A percentile compares a stretch with the other conserved stretches of the same genome.
phyloP scores from a whole-genome alignment of 192 early-diverging fungal genomes.

The Dimargaris cristalligena region DNA sequence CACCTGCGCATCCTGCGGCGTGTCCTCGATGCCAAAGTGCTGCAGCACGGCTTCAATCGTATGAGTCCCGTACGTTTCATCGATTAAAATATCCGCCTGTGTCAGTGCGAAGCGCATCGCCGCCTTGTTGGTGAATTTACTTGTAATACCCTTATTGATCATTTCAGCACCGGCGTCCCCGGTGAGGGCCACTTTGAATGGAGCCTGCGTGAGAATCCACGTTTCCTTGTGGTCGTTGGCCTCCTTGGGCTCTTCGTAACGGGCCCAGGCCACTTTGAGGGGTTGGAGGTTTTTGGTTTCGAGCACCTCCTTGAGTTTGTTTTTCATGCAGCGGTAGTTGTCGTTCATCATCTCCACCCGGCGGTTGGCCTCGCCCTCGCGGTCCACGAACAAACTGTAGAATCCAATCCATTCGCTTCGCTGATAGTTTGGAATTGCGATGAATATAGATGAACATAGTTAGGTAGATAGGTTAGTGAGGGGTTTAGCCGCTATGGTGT shows the following conservation, averaged over 20 bases:
- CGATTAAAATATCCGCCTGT: neutral
- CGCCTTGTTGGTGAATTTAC: neutral
- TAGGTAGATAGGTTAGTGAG: no score
- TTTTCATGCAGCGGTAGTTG: slow-evolving; percentile 2
- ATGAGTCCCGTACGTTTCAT: slow-evolving; percentile 5
- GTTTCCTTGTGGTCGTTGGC: neutral
- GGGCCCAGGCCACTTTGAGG: neutral
- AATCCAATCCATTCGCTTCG: neutral
- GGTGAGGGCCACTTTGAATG: neutral
- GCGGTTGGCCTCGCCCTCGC: neutral
- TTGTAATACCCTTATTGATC: neutral
- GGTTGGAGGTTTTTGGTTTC: neutral
- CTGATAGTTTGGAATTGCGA: no score
- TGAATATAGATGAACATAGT: no score
- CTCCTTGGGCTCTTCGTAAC: neutral
- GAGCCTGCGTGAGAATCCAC: neutral
- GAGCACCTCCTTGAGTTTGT: neutral
- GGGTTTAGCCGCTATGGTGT: no score
- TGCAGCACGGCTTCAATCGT: neutral
- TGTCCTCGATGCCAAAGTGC: neutral
- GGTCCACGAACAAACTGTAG: slow-evolving; percentile 4
- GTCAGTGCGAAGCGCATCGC: neutral
- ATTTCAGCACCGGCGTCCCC: neutral
- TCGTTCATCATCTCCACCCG: neutral
- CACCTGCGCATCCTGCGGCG: neutral